Evolutionary conservation across 495 filamentous ascomycete genomes (phyloP), one percentile per base, ranked within the genome.

Genomic region (Penicillium herquei): DNA sequence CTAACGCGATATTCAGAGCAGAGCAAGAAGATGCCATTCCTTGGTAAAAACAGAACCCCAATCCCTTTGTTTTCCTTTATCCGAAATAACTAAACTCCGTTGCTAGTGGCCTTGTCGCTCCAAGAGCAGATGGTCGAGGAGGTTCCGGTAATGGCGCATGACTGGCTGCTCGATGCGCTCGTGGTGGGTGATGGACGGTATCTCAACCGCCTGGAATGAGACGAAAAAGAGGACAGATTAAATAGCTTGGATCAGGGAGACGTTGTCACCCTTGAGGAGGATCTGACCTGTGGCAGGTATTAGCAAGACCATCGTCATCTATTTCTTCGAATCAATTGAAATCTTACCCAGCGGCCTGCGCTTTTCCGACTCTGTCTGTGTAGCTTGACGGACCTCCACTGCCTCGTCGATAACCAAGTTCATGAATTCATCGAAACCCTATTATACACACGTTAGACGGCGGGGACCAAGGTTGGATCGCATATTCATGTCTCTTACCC

Each of bases 381-480:
- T 89, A 50, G 89, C 79, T 67, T 87, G 81, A 72, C 88, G 90
- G 37, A 98, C 91, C 73, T 98, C 94, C 51, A 96, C 84, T 35
- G 94, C 94, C 64, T 98, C 91, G 66, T 96, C 93, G 49, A 98
- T 82, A 33, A 98, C 94, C 40, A 98, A 80, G 72, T 98, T 98
- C 95, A 98, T 98, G 74, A 97, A 98, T 70, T 98, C 94, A 71
- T 98, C 94, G 59, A 96, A 98, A 33, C 91, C 92, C 88, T 95
- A 65, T 26, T 26, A 26, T 16, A 32, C 35, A 14, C 46, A 45
- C 7, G 49, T 56, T 49, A 56, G 41, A 26, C 12, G 31, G 13
- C 8, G 17, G 31, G 17, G 39, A 21, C 39, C n/a, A 31, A 17
- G 31, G 13, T 30, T 42, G 37, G 8, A 10, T 39, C 21, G 39